These are phyloP conservation scores for Phytophthora palmivora DNA, from an alignment of 352 stramenopile species.

Conservation along the genomic window DNA sequence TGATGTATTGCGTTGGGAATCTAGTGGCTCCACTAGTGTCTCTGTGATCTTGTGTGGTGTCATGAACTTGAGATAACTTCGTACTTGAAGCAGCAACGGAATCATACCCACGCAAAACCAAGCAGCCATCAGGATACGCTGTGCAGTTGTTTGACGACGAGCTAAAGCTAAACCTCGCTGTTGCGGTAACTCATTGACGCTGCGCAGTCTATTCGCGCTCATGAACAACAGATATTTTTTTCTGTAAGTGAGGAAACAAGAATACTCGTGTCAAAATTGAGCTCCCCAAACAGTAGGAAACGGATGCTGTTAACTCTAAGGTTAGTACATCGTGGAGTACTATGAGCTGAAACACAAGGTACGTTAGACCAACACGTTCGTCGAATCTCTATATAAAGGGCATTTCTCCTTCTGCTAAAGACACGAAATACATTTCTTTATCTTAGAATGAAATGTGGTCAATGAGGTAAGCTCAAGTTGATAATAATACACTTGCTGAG, in stretches of 20 bases:
- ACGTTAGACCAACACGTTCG: no score
- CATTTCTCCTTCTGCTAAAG: no score
- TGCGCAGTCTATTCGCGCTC: neutral
- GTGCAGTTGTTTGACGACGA: neutral
- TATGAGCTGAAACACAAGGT: no score
- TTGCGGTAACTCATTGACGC: neutral
- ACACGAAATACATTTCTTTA: no score
- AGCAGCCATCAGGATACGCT: neutral
- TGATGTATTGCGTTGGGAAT: neutral
- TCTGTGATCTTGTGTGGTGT: constrained; percentile 19
- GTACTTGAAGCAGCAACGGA: constrained; percentile 6
- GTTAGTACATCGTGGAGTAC: no score
- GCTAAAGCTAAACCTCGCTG: neutral
- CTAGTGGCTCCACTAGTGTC: neutral
- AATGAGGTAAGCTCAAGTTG: no score
- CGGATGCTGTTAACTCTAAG: neutral
- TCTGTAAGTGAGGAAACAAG: neutral
- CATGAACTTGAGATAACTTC: constrained; percentile 26
- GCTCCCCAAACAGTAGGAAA: neutral
- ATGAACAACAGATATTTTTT: neutral
- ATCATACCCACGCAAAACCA: constrained; percentile 9
- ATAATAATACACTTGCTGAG: neutral
- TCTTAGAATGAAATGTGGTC: no score
- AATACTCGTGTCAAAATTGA: neutral
- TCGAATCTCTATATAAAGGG: no score